Base-by-base conservation (phyloP, 2,329 filamentous ascomycete species). In the Periconia macrospinosa region DNA sequence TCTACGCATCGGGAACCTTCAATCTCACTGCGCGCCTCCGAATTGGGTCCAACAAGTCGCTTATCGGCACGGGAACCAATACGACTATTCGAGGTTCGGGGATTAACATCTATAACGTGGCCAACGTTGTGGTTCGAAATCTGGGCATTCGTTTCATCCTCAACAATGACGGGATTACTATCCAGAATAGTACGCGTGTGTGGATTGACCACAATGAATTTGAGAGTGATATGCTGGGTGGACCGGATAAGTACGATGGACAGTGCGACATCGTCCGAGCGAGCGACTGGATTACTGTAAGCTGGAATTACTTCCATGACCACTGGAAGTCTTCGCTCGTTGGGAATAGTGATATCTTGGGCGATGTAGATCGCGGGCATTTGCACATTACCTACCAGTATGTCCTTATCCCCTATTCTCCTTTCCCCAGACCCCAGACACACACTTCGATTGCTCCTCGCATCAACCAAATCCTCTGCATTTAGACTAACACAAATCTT, bases 181-280 rank as follows among this genome's bases (percentile, higher is more conserved):
- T 87, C 54, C 80, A 86, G 70, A 74, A 75, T 37, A 80, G 80
- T 47, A 83, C 70, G 40, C 85, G 87, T 56, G 80, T 72, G 6
- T 72, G 86, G 86, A 77, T 89, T 49, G 86, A 89, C 71, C 86
- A 89, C 75, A 81, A 81, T 66, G 86, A 89, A 56, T 79, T 89
- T 30, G 84, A 81, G 2, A 84, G 82, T 30, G 81, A 87, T 68
- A 76, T 83, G 60, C 82, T 79, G 73, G 85, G 64, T 13, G 89
- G 89, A 72, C 85, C 89, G 71, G 86, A 72, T 46, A 56, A 81
- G 72, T 88, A 86, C 61, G 87, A 89, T 54, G 86, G 87, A 20
- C 80, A 89, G 11, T 73, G 84, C 43, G 87, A 89, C 62, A 77
- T 84, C 52, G 85, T 82, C 45, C 84, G 87, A 67, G 86, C 77